A percentile compares a stretch with the other conserved stretches of the same genome.
Conservation (phyloP, 352 stramenopile genomes). For the Globisporangium nunn region DNA sequence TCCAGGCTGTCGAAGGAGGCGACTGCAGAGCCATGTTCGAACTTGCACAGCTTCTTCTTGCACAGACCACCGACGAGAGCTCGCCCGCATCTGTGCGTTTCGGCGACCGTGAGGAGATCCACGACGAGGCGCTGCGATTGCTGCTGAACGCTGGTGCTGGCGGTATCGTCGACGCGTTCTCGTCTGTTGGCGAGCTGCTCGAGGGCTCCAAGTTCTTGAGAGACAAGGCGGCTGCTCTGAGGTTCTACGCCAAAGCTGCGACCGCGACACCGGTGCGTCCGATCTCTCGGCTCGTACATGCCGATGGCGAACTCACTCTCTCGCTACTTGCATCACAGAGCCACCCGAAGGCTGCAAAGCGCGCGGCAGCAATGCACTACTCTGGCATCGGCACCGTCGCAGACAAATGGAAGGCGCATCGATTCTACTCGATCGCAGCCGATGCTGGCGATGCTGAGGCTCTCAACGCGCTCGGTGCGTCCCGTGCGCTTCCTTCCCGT, state of each 20-base stretch:
- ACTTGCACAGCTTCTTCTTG: conserved; percentile 40
- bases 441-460: conserved; percentile 41
- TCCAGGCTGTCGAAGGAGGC: conserved; percentile 28
- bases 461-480: conserved; percentile 60
- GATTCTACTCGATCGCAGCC: conserved; percentile 52
- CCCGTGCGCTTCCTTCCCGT: neutral
- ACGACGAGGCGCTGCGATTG: conserved; percentile 56
- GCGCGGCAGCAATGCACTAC: conserved; percentile 59
- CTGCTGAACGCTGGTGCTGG: conserved; percentile 43
- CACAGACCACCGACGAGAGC: neutral
- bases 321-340: conserved; percentile 7
- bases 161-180: conserved; percentile 30
- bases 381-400: conserved; percentile 36
- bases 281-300: neutral
- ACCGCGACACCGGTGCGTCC: conserved; percentile 16
- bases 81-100: conserved; percentile 21
- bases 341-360: conserved; percentile 39
- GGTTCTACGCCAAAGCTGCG: conserved; percentile 56
- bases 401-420: conserved; percentile 45
- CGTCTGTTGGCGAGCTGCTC: conserved; percentile 40
- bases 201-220: conserved; percentile 41
- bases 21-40: conserved; percentile 46
- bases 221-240: conserved; percentile 40
- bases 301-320: neutral
- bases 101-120: conserved; percentile 40